Evolutionary conservation across 306 rosid genomes (phyloP), one percentile per base, ranked within the genome.

Genomic region (Morella rubra): DNA sequence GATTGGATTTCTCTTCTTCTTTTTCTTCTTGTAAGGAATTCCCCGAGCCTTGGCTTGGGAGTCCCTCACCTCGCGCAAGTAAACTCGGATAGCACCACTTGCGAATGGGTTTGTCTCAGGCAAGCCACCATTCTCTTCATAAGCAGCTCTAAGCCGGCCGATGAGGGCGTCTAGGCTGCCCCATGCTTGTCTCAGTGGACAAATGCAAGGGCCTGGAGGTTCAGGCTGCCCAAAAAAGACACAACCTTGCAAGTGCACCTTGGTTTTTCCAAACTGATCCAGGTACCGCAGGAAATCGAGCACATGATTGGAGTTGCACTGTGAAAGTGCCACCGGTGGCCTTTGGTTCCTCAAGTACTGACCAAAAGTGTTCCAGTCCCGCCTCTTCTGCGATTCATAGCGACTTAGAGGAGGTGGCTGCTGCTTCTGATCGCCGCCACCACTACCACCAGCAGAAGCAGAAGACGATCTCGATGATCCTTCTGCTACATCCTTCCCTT

Each of bases 131-230:
- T 79, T 85, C 70, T 88, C 91, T 71, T 88, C 91, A 12, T 79
- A 88, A 47, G 91, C 91, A 51, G 91, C 91, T 60, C 91, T 55
- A 44, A 88, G 87, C 22, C 91, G 83, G 58, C 91, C 91, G 55
- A 88, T 81, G 71, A 88, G 89, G 0, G 91, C 91, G 40, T 88
- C 91, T 0, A 88, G 89, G 83, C 91, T 88, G 5, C 91, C 91
- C 91, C 91, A 88, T n/a, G 91, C 91, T 82, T 88, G 91, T 58
- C 84, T 80, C 5, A 88, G 88, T 0, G 89, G 89, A 61, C 91
- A 88, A 66, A 86, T 76, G 56, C 91, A 88, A 44, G 91, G 91
- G 0, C 86, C 86, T 0, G 91, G 82, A 1, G 91, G 91, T 69
- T 88, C 87, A 0, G 89, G 81, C 72, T 85, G 86, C 22, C 91